Evolutionary conservation across 306 rosid species (phyloP), one percentile per base, ranked within the genome.

Genomic region (Dryas alaskensis): DNA sequence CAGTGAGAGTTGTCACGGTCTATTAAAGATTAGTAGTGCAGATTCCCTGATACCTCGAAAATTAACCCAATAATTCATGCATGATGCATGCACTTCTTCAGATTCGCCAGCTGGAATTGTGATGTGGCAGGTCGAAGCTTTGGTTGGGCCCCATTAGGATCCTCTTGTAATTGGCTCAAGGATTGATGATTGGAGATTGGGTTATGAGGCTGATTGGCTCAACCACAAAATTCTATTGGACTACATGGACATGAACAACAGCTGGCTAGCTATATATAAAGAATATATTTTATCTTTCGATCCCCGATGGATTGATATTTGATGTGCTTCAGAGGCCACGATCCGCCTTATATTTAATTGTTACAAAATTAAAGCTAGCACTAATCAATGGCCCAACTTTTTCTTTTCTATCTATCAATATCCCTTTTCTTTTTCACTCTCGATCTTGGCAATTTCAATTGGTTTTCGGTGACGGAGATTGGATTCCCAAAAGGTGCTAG

Each of bases 21-120:
- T 44, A 58, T 47, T 54, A 10, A 7, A 31, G 14, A 14, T 5
- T n/a, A 0, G n/a, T 27, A 50, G 16, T 59, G 52, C 67, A 60
- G 61, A 68, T 62, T 57, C 84, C 76, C 46, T 72, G 68, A 62
- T 72, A 73, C 77, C 75, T 59, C n/a, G 49, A 45, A 58, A 45
- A 44, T 8, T 11, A 44, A 57, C 22, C 66, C 86, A 84, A 84
- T 86, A 84, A 86, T 86, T 84, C 79, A 22, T 22, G 22, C 22
- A 22, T 22, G 37, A 31, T 31, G 37, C 37, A 31, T 4, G 40
- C 59, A 76, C 82, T 84, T 81, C 53, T 66, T 37, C 37, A 80
- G 86, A 82, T 80, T 73, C 76, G 82, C 73, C 91, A 86, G 89
- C 89, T 84, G 87, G 83, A 86, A 50, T 42, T 50, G 14, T 50